Base-by-base conservation (phyloP, 441 rosid species). In the Sinapis alba region DNA sequence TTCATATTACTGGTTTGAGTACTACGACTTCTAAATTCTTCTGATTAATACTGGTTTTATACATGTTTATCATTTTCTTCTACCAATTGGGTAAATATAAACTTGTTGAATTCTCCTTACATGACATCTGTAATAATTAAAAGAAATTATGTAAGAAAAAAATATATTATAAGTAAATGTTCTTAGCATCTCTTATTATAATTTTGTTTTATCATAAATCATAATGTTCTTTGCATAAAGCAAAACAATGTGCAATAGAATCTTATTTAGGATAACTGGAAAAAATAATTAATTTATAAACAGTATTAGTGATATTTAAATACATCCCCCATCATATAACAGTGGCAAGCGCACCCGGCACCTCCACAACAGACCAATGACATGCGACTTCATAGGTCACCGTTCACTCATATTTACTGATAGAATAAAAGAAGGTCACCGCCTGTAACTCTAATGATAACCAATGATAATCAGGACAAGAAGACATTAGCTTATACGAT, bases 401-500 rank as follows among this genome's bases (percentile, higher is more conserved):
- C 58, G 73, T 24, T 30, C 78, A 62, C 53, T 68, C 3, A 53
- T 54, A 58, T 26, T n/a, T 24, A 20, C 45, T 30, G 18, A 41
- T 62, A 5, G 30, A 7, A 7, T 0, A 63, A 43, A 54, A 15
- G 0, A 47, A 63, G 6, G 7, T 69, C 79, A 79, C 82, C 69
- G 79, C 11, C 64, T 18, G 82, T 74, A 63, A 69, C 63, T 60
- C 41, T 69, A 63, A 15, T 3, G 3, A 26, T 5, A 60, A 47
- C 32, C 19, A 13, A n/a, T 20, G 38, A 45, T 47, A 43, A 74
- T 64, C 54, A 68, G 50, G 50, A 43, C 50, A 43, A 43, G 15
- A 62, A 79, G 72, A 79, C 72, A 69, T 60, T 73, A 69, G 58
- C 71, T 64, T 51, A 71, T 79, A 79, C 57, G 79, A 70, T 79